Evolutionary conservation across 768 basidiomycete species (phyloP), one percentile per base, ranked within the genome.

Genomic region (Jaapia argillacea): DNA sequence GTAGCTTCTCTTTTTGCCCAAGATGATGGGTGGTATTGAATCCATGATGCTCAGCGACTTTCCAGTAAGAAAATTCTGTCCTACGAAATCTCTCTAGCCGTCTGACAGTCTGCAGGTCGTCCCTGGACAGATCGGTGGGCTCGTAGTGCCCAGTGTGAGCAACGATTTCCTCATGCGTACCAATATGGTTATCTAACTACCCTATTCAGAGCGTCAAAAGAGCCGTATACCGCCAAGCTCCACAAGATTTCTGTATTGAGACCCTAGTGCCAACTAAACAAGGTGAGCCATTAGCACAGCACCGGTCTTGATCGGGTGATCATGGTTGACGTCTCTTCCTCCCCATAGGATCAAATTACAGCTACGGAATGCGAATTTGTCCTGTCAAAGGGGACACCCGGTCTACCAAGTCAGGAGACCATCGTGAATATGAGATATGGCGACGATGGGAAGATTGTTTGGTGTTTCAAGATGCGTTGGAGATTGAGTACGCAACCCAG

Each of bases 391-490:
- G 25, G 10, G 44, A 47, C 20, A n/a, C 26, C 20, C 23, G 23
- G 10, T 56, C 62, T 3, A 27, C 43, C 21, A 52, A 42, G 18
- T 59, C 60, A 3, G 47, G 48, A 22, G 10, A 43, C 6, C 62
- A 61, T 1, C 46, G 61, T 37, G 77, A 77, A 45, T 89, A 90
- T 53, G 80, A 82, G 12, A 67, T 90, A 27, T 86, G 83, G 76
- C 69, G 87, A 22, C 67, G 71, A 37, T 90, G 87, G 87, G 87
- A 87, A 45, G 87, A 90, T 52, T 87, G 84, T 46, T 64, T 90
- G 6, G 74, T 68, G 65, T 79, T 88, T 52, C 87, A 90, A 56
- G 77, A 81, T 35, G 60, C 63, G 2, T 64, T 90, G 6, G 85
- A 87, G 58, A 48, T 55, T 13, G 80, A 83, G 54, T 90, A 88